These are phyloP conservation scores for Alternaria ethzedia DNA, from an alignment of 2,329 filamentous ascomycete genomes.

Conservation along the genomic window DNA sequence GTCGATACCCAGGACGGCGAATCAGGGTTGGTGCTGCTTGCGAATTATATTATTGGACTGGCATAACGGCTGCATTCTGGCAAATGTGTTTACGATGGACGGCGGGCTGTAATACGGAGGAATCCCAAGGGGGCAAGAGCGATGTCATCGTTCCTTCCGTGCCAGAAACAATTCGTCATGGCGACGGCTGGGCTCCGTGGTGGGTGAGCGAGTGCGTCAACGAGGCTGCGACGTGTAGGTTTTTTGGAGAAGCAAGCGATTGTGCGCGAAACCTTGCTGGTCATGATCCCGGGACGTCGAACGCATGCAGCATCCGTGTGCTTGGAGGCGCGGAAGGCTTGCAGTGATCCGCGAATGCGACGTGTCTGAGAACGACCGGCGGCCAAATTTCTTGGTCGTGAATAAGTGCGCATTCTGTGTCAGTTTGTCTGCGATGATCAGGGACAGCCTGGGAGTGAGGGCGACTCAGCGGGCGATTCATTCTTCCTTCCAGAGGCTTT, in stretches of 20 bases:
- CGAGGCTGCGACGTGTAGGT: constrained; percentile 26
- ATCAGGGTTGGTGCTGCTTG: constrained; percentile 23
- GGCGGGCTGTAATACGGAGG: constrained; percentile 26
- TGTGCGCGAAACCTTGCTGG: constrained; percentile 38
- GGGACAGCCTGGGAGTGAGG: constrained; percentile 12
- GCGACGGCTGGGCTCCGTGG: constrained; percentile 4
- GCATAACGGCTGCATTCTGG: constrained; percentile 30
- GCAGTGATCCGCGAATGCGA: constrained; percentile 38
- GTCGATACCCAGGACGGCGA: constrained; percentile 14
- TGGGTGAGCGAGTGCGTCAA: constrained; percentile 4
- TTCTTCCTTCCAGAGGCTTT: constrained; percentile 22
- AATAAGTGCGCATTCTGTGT: constrained; percentile 12
- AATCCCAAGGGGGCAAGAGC: constrained; percentile 18
- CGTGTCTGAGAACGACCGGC: constrained; percentile 27
- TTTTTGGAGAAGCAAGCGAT: constrained; percentile 27
- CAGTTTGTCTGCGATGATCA: constrained; percentile 16
- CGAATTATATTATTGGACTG: constrained; percentile 43
- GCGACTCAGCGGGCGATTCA: constrained; percentile 4
- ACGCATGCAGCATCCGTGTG: constrained; percentile 37
- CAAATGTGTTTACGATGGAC: constrained; percentile 25
- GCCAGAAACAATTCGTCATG: constrained; percentile 22
- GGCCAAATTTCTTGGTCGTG: constrained; percentile 16
- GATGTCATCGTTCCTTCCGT: constrained; percentile 24
- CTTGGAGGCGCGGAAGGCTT: constrained; percentile 40
- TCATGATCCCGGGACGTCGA: constrained; percentile 31